Evolutionary conservation across 805 yeast species (phyloP).

Genomic region (Barnettozyma siamensis): DNA sequence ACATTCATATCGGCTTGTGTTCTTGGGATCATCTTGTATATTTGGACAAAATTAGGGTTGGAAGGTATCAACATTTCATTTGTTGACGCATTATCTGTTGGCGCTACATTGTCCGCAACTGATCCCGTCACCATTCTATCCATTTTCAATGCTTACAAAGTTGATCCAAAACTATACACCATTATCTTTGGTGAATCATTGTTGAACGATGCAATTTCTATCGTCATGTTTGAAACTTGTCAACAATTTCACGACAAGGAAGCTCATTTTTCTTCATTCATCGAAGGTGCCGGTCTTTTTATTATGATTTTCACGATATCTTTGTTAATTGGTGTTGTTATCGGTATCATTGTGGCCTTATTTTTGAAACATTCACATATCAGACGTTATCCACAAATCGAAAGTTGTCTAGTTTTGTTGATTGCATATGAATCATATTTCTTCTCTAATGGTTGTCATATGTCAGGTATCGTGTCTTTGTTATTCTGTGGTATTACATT

Average conservation of each 20-base stretch:
- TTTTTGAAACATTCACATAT: slow-evolving; percentile 88
- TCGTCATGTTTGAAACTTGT: slow-evolving; percentile 98
- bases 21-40: slow-evolving; percentile 76
- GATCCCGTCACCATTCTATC: slow-evolving; percentile 97
- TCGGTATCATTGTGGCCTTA: slow-evolving; percentile 86
- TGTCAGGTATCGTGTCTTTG: slow-evolving; percentile 96
- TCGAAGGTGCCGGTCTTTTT: slow-evolving; percentile 92
- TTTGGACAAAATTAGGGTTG: slow-evolving; percentile 89
- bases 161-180: slow-evolving; percentile 95
- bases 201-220: slow-evolving; percentile 94
- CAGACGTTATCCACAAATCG: slow-evolving; percentile 93
- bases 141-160: slow-evolving; percentile 94
- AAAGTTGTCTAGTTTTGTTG: slow-evolving; percentile 83
- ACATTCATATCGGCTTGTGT: slow-evolving; percentile 90
- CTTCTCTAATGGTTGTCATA: slow-evolving; percentile 97
- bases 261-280: slow-evolving; percentile 67
- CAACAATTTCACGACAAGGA: slow-evolving; percentile 90
- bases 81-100: slow-evolving; percentile 96
- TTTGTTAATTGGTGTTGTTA: slow-evolving; percentile 78
- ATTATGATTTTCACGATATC: slow-evolving; percentile 90
- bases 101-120: slow-evolving; percentile 96
- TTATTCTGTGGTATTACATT: slow-evolving; percentile 94
- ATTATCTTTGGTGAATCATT: slow-evolving; percentile 96
- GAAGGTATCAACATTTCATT: slow-evolving; percentile 86
- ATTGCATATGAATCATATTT: slow-evolving; percentile 95